Evolutionary conservation across 225 moss, liverwort and hornwort species (phyloP), one percentile per base, ranked within the genome.

Genomic region (Anthoceros angustus): DNA sequence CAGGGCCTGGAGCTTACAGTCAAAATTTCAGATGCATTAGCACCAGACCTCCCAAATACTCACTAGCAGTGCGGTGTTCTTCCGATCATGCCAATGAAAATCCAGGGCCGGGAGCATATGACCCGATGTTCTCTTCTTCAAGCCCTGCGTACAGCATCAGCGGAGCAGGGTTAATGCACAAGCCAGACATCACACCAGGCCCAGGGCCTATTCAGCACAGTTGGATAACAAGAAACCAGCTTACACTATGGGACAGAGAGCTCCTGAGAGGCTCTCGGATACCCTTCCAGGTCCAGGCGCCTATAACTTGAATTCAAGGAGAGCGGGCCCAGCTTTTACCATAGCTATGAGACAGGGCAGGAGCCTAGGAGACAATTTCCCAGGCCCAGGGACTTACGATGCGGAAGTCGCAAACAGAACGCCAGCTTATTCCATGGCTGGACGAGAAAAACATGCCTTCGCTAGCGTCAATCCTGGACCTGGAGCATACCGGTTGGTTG

Each of bases 91-190:
- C 70, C 38, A 63, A 70, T 60, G 69, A 72, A 46, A 72, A 66
- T 12, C 77, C 77, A 12, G 73, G 73, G 25, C 77, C 77, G 41
- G 73, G 77, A 7, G 70, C 73, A 39, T 77, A 73, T 61, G 63
- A 46, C 39, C n/a, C 42, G 15, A 65, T 45, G 15, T 16, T 63
- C 41, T 40, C 62, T 6, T 66, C 70, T 2, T 25, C 15, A n/a
- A 49, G 63, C 9, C 73, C 73, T 42, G 70, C 63, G 23, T 77
- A 73, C 67, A 70, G 70, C 50, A 77, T 77, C 12, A 73, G 70
- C 41, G 60, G 73, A 43, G 55, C 55, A 7, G 55, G 55, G n/a
- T 20, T 15, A 5, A 67, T 73, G 40, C 67, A 70, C 62, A 61
- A 70, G 4, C 62, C 40, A 26, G 40, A 70, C 63, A 39, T 69